These are phyloP conservation scores for Spongispora temasekensis DNA, from an alignment of 1,284 basidiomycete genomes.

Conservation along the genomic window DNA sequence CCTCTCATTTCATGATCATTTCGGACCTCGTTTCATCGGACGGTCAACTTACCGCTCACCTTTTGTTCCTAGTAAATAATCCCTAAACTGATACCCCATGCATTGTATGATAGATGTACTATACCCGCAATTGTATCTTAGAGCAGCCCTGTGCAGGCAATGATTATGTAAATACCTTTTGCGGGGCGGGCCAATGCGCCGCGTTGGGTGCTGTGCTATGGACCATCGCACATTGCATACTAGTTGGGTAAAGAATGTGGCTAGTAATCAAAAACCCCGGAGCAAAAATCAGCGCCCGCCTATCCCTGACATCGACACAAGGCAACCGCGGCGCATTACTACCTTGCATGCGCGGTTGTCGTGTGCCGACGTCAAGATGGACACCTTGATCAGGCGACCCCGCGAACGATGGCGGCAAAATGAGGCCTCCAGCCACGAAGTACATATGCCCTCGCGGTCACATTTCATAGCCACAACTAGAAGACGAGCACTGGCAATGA, in stretches of 20 bases:
- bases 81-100: no score
- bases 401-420: slow-evolving; percentile 14
- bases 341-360: slow-evolving; percentile 11
- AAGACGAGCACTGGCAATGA: no score
- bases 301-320: no score
- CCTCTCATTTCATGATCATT: slow-evolving; percentile 34
- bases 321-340: background rate
- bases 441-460: slow-evolving; percentile 29
- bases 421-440: slow-evolving; percentile 15
- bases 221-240: slow-evolving; percentile 5
- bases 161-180: no score
- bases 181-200: no score
- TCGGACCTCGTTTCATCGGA: no score
- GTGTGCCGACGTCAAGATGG: slow-evolving; percentile 17
- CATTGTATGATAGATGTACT: slow-evolving; percentile 10
- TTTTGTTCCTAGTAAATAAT: no score
- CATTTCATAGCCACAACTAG: slow-evolving; percentile 29
- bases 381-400: slow-evolving; percentile 9
- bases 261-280: slow-evolving; percentile 6
- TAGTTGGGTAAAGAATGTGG: slow-evolving; percentile 21
- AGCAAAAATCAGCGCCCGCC: no score
- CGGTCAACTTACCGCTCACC: no score
- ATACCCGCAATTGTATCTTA: no score
- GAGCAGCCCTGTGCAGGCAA: slow-evolving; percentile 3
- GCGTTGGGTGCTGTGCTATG: background rate